A percentile compares a stretch with the other conserved stretches of the same genome.
Conservation (phyloP, 805 yeast genomes). For the Candida ipomoeae region DNA sequence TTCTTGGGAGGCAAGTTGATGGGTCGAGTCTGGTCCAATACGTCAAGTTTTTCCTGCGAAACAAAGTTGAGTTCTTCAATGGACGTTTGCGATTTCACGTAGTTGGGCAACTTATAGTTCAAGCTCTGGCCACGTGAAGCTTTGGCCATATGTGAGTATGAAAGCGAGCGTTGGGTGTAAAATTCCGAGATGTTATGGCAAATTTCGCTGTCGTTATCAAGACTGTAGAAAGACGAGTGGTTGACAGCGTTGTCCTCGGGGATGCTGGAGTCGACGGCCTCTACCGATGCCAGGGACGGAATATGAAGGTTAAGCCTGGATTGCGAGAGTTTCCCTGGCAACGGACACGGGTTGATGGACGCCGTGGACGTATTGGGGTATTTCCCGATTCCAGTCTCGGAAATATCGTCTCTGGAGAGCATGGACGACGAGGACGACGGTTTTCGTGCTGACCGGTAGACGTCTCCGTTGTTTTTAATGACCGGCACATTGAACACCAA, state of each 20-base stretch:
- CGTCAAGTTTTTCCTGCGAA: conserved; percentile 55
- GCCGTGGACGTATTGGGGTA: conserved; percentile 18
- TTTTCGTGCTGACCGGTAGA: conserved; percentile 20
- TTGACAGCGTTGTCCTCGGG: conserved; percentile 13
- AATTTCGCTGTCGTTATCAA: conserved; percentile 31
- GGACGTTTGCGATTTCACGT: conserved; percentile 36
- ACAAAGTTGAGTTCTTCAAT: conserved; percentile 33
- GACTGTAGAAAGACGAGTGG: conserved; percentile 7
- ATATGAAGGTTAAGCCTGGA: conserved; percentile 6
- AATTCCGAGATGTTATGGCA: conserved; percentile 35
- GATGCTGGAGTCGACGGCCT: conserved; percentile 3
- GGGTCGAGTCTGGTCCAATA: conserved; percentile 61
- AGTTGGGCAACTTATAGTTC: conserved; percentile 36
- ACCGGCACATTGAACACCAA: conserved; percentile 43
- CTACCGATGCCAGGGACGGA: conserved; percentile 6
- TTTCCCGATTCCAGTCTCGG: conserved; percentile 22
- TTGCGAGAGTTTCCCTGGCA: conserved; percentile 19
- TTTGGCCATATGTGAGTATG: conserved; percentile 32
- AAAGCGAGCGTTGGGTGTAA: conserved; percentile 33
- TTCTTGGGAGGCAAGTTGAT: conserved; percentile 69
- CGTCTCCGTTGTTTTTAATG: conserved; percentile 32
- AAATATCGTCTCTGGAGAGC: conserved; percentile 26
- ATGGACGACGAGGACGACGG: conserved; percentile 13
- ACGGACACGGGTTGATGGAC: conserved; percentile 16
- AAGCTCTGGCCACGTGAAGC: conserved; percentile 29